Evolutionary conservation across 2,329 filamentous ascomycete species (phyloP).

Genomic region (Orbilia blumenaviensis): DNA sequence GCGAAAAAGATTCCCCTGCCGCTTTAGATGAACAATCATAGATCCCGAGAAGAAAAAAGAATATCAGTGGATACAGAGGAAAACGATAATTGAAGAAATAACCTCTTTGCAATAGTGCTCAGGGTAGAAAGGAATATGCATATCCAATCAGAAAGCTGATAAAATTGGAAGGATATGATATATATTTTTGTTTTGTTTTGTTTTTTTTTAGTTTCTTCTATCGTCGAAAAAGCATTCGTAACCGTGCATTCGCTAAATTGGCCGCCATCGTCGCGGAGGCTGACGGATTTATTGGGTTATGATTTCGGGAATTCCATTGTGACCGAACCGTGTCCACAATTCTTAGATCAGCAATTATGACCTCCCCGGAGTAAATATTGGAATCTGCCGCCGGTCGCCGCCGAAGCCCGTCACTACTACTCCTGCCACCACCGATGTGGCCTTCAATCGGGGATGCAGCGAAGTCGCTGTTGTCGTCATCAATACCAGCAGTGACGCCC

Average conservation of each 20-base stretch:
- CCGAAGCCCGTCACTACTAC: not conserved
- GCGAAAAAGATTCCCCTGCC: constrained; percentile 16
- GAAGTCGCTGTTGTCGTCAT: constrained; percentile 55
- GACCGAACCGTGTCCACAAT: constrained; percentile 55
- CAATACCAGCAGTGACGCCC: constrained; percentile 60
- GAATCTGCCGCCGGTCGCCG: constrained; percentile 13
- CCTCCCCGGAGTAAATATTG: constrained; percentile 56
- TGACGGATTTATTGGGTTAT: constrained; percentile 28
- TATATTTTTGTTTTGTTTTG: too few relatives aligned
- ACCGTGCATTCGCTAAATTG: constrained; percentile 31
- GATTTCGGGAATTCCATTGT: constrained; percentile 54
- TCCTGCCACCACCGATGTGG: not conserved
- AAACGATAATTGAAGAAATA: too few relatives aligned
- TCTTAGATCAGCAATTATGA: constrained; percentile 55
- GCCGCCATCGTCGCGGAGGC: constrained; percentile 34
- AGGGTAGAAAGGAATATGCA: not conserved
- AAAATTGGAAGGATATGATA: not conserved
- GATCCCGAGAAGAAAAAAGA: not conserved
- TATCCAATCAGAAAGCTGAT: not conserved
- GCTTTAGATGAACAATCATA: constrained; percentile 5
- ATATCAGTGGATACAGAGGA: not conserved
- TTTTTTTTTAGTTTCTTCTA: not conserved
- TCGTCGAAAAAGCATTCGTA: constrained; percentile 43
- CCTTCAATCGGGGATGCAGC: not conserved
- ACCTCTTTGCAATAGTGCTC: too few relatives aligned